A percentile compares a stretch with the other conserved stretches of the same genome.
These are phyloP conservation scores for Gliomastix tumulicola DNA, from an alignment of 2,329 filamentous ascomycete genomes.

Conservation along the genomic window DNA sequence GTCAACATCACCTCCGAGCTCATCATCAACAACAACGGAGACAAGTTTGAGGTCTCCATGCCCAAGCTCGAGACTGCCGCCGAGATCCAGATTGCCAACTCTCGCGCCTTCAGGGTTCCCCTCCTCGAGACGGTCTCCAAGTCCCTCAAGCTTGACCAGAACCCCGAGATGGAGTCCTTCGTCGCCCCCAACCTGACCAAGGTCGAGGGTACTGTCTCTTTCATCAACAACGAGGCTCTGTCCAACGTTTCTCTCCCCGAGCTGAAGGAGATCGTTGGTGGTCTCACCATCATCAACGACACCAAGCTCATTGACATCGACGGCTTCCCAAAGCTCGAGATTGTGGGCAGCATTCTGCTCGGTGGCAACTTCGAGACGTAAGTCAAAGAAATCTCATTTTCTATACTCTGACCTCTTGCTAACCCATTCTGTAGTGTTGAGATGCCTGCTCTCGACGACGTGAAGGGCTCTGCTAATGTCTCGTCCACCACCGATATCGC, in stretches of 20 bases:
- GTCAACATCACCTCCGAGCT: constrained; percentile 66
- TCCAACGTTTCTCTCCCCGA: constrained; percentile 69
- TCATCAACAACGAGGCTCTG: constrained; percentile 55
- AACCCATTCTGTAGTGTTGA: constrained; percentile 48
- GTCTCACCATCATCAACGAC: constrained; percentile 88
- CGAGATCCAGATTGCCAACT: constrained; percentile 59
- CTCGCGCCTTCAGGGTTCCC: constrained; percentile 66
- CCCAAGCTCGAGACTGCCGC: constrained; percentile 62
- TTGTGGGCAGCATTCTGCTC: constrained; percentile 78
- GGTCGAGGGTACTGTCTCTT: constrained; percentile 49
- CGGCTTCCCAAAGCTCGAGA: constrained; percentile 61
- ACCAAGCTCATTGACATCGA: constrained; percentile 59
- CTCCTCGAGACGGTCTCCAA: constrained; percentile 66
- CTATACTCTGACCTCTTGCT: not conserved
- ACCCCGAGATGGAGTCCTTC: constrained; percentile 56
- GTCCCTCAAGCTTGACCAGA: constrained; percentile 78
- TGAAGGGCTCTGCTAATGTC: constrained; percentile 66
- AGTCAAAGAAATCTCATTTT: constrained; percentile 21
- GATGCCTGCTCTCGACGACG: constrained; percentile 60
- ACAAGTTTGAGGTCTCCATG: constrained; percentile 63
- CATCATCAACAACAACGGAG: constrained; percentile 74
- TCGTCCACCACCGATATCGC: constrained; percentile 57
- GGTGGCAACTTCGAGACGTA: constrained; percentile 79
- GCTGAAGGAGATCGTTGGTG: constrained; percentile 66
- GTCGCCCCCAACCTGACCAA: constrained; percentile 63